Base-by-base conservation (phyloP, 345 rosid species). In the Leavenworthia alabamica region DNA sequence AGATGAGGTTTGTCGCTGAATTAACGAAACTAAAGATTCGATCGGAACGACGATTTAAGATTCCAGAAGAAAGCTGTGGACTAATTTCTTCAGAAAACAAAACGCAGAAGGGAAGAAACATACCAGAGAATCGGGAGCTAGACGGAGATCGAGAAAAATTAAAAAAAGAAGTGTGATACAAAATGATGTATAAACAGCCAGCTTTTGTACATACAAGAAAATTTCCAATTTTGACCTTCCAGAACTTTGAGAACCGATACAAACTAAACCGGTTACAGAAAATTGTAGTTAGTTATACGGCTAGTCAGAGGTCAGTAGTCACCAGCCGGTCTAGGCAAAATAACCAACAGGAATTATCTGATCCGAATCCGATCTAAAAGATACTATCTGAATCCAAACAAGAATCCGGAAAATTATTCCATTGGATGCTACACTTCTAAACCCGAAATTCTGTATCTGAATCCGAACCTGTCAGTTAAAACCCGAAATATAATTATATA, bases 211-310 rank as follows among this genome's bases (percentile, higher is more conserved):
- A 8, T 37, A 66, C 72, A 49, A 53, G 16, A 0, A 7, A n/a
- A 41, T 5, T 35, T 64, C 60, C 70, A 26, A 13, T 56, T 64
- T 64, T 71, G 75, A 50, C 71, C 75, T 57, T 64, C 47, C 4
- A 26, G 10, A 32, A 32, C 60, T 26, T 64, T 41, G 42, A 56
- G 41, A 56, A 56, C 70, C 27, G 2, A 2, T 20, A 20, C 22
- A 42, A 56, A 24, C 5, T 37, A 3, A 69, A 62, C 74, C 62
- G 63, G 62, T 20, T 20, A 2, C 22, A 20, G 22, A 20, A 20
- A 20, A 20, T 20, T 20, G 22, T 20, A 23, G 4, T 23, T 20
- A 23, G 4, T 23, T 11, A 4, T 35, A 5, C 15, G 41, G 2
- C 41, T 33, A 11, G 26, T 3, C 24, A 22, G 24, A 26, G 8